phyloP scores from a whole-genome alignment of 2,329 filamentous ascomycete genomes.

The Zymoseptoria ardabiliae region DNA sequence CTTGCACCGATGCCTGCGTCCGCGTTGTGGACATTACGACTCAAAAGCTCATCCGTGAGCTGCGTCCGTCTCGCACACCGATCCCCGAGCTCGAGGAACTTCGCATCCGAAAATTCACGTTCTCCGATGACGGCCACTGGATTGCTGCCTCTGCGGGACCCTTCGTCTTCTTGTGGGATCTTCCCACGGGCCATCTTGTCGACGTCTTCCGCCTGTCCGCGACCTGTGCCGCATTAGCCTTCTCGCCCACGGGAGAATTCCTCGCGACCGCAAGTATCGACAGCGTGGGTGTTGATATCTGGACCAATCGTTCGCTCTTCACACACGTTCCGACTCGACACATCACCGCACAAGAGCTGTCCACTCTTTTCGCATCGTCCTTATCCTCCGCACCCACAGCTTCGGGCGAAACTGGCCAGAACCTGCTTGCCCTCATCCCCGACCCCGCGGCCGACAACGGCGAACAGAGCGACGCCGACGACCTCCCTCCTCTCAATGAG shows the following conservation, averaged over 20 bases:
- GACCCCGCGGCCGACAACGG: slow-evolving; percentile 46
- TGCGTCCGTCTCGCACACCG: slow-evolving; percentile 61
- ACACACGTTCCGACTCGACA: slow-evolving; percentile 79
- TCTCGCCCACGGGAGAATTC: slow-evolving; percentile 86
- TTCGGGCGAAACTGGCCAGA: slow-evolving; percentile 74
- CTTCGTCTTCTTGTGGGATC: slow-evolving; percentile 79
- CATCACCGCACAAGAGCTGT: slow-evolving; percentile 69
- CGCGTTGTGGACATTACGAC: slow-evolving; percentile 87
- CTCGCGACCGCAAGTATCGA: slow-evolving; percentile 82
- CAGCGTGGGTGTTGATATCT: slow-evolving; percentile 81
- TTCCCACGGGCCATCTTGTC: slow-evolving; percentile 90
- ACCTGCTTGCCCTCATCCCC: slow-evolving; percentile 69
- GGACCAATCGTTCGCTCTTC: slow-evolving; percentile 91
- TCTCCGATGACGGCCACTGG: slow-evolving; percentile 92
- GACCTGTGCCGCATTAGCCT: slow-evolving; percentile 75
- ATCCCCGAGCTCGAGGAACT: slow-evolving; percentile 17
- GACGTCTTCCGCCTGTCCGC: slow-evolving; percentile 77
- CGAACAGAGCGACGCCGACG: slow-evolving; percentile 39
- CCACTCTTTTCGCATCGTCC: slow-evolving; percentile 41
- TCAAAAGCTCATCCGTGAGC: slow-evolving; percentile 81
- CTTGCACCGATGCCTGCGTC: slow-evolving; percentile 82
- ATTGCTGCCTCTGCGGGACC: slow-evolving; percentile 81
- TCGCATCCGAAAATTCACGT: slow-evolving; percentile 42
- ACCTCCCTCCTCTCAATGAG: slow-evolving; percentile 46
- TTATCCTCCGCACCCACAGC: slow-evolving; percentile 51